phyloP scores from a whole-genome alignment of 768 basidiomycete species.

The Crassisporium funariophilum region DNA sequence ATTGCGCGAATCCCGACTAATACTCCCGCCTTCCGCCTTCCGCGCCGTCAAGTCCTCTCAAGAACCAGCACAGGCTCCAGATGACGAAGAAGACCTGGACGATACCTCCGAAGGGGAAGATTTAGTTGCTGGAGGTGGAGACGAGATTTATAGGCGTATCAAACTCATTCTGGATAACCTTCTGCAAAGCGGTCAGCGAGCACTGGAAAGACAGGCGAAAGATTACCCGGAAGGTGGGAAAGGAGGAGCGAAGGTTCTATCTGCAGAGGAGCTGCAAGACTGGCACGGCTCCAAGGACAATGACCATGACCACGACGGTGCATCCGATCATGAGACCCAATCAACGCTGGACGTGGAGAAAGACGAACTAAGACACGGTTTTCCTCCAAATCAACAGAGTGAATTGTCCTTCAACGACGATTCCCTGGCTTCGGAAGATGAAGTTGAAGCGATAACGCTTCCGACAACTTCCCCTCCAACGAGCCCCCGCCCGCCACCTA shows the following conservation, averaged over 20 bases:
- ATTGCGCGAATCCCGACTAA: conserved; percentile 78
- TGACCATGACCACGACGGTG: conserved; percentile 25
- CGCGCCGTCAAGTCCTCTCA: conserved; percentile 56
- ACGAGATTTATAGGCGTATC: conserved; percentile 65
- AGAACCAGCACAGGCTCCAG: conserved; percentile 42
- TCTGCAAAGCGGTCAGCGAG: conserved; percentile 56
- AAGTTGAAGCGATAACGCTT: conserved; percentile 43
- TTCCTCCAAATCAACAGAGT: conserved; percentile 1
- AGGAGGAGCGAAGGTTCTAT: conserved; percentile 66
- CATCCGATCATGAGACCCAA: conserved; percentile 30
- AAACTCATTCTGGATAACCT: conserved; percentile 65
- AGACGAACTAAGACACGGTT: neutral
- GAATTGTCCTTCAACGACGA: conserved; percentile 15
- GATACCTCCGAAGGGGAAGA: conserved; percentile 48
- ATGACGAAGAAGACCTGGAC: conserved; percentile 51
- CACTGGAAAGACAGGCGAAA: conserved; percentile 58
- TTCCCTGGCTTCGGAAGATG: conserved; percentile 38
- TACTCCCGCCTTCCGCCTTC: conserved; percentile 68
- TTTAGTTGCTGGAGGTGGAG: conserved; percentile 41
- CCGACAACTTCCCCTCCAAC: conserved; percentile 26
- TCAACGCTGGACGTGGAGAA: conserved; percentile 11
- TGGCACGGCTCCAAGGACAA: conserved; percentile 45
- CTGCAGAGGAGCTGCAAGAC: conserved; percentile 67
- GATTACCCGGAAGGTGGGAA: conserved; percentile 51
- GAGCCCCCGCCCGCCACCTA: conserved; percentile 38